Conservation (phyloP, 1,284 basidiomycete species). For the Leccinum fallax region DNA sequence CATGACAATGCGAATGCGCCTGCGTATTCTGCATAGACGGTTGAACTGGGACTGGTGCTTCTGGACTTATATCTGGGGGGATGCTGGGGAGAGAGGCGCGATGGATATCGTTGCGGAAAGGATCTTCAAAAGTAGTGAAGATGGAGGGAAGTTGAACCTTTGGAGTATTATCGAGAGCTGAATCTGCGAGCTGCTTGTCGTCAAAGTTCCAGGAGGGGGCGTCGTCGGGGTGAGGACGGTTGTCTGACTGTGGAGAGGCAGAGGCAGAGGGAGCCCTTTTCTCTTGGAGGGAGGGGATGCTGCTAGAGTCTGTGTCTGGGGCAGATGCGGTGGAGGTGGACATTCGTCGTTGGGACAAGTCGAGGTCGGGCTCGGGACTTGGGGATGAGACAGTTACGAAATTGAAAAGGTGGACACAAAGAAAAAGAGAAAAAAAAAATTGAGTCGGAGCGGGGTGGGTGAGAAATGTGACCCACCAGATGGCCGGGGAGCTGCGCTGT, state of each 20-base stretch:
- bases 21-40: too few species aligned
- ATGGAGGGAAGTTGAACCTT: constrained; percentile 75
- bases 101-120: constrained; percentile 55
- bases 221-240: constrained; percentile 43
- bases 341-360: constrained; percentile 59
- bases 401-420: constrained; percentile 16
- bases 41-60: too few species aligned
- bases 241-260: constrained; percentile 51
- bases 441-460: constrained; percentile 24
- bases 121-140: constrained; percentile 66
- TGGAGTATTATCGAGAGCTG: constrained; percentile 41
- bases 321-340: constrained; percentile 60
- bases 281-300: constrained; percentile 55
- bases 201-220: constrained; percentile 40
- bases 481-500: constrained; percentile 48
- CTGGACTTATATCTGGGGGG: constrained; percentile 55
- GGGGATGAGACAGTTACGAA: constrained; percentile 13
- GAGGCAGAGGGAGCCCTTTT: constrained; percentile 58
- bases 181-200: constrained; percentile 36
- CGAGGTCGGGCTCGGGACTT: constrained; percentile 46
- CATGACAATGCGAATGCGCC: too few species aligned
- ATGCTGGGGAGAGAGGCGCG: constrained; percentile 67
- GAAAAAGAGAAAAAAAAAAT: constrained; percentile 17
- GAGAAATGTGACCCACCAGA: constrained; percentile 44
- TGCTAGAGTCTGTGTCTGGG: constrained; percentile 61